phyloP scores from a whole-genome alignment of 352 stramenopile genomes.

The Thalassiosira sp. region DNA sequence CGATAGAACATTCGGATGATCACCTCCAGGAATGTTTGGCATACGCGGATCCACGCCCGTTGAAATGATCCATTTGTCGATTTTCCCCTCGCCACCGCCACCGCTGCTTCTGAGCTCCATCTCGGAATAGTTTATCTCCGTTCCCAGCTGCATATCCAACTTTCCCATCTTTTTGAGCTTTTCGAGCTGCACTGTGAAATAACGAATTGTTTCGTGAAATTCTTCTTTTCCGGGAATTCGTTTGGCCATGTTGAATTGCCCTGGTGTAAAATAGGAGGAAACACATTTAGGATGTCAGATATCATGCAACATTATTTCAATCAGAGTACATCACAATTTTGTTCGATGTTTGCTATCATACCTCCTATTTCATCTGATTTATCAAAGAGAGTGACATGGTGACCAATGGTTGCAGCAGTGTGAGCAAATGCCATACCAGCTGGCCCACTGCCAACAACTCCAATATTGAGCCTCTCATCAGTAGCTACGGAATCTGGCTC shows the following conservation, averaged over 20 bases:
- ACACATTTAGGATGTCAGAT: too few species aligned
- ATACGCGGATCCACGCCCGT: slow-evolving; percentile 91
- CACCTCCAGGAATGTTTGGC: slow-evolving; percentile 87
- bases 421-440: slow-evolving; percentile 91
- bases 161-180: slow-evolving; percentile 50
- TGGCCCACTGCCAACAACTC: slow-evolving; percentile 91
- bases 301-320: too few species aligned
- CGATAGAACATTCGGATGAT: slow-evolving; percentile 90
- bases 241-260: slow-evolving; percentile 98
- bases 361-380: slow-evolving; percentile 85
- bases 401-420: slow-evolving; percentile 87
- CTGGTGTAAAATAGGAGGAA: neutral
- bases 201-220: slow-evolving; percentile 96
- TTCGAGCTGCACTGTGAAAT: slow-evolving; percentile 91
- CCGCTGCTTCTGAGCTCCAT: slow-evolving; percentile 50
- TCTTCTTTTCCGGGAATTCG: slow-evolving; percentile 95
- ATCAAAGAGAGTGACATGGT: slow-evolving; percentile 94
- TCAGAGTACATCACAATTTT: too few species aligned
- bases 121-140: slow-evolving; percentile 52
- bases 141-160: slow-evolving; percentile 57
- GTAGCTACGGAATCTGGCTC: slow-evolving; percentile 39
- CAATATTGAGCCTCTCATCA: slow-evolving; percentile 56
- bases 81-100: slow-evolving; percentile 23
- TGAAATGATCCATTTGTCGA: slow-evolving; percentile 94
- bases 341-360: slow-evolving; percentile 1